Evolutionary conservation across 192 early-diverging fungal species (phyloP).

Genomic region (Endogone sp.): DNA sequence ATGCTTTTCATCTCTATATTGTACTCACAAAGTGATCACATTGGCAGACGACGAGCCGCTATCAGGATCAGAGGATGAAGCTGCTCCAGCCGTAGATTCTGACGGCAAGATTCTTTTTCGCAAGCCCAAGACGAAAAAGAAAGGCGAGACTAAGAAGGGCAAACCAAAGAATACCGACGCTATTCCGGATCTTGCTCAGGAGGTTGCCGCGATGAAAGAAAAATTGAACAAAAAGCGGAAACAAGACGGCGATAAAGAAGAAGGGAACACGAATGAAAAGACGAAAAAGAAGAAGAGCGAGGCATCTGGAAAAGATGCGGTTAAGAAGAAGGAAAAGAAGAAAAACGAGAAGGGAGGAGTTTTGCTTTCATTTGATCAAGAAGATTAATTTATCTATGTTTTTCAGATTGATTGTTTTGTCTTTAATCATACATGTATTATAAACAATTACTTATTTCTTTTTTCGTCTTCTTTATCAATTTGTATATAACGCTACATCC

Average conservation of each 20-base stretch:
- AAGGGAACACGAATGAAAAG: not conserved
- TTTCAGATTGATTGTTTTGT: not conserved
- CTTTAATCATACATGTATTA: not conserved
- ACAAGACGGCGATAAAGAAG: not conserved
- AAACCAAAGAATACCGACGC: not conserved
- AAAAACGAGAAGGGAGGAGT: not conserved
- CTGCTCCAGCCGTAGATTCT: constrained; percentile 20
- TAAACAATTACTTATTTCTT: not conserved
- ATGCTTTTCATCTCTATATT: no score
- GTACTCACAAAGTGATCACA: no score
- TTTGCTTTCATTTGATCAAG: not conserved
- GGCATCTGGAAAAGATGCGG: not conserved
- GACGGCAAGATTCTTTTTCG: constrained; percentile 32
- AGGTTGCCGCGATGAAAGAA: not conserved
- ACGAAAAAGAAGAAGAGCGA: not conserved
- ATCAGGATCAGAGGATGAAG: constrained; percentile 12
- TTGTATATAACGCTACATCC: no score
- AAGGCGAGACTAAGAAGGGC: not conserved
- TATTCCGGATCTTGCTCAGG: not conserved
- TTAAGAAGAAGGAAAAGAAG: not conserved
- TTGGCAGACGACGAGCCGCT: not conserved
- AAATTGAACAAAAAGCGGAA: not conserved
- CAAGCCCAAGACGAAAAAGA: constrained; percentile 14
- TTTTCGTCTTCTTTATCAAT: not conserved
- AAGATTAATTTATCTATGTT: not conserved